These are phyloP conservation scores for Kwoniella dendrophila DNA, from an alignment of 768 basidiomycete species.

Conservation along the genomic window DNA sequence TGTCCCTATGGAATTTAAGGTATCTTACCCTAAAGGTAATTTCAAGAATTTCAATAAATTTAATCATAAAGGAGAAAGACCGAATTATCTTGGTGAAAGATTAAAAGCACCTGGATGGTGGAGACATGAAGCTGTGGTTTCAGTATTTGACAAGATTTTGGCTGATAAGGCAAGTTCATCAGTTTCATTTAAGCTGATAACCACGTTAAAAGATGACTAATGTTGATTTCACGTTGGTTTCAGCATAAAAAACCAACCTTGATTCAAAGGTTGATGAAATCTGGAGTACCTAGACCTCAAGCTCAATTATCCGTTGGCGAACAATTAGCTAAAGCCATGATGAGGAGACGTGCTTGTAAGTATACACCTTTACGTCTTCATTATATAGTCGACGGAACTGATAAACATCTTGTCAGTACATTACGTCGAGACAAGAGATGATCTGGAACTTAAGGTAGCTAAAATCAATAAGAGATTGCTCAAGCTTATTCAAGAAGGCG, in stretches of 20 bases:
- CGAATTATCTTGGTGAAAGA: constrained; percentile 77
- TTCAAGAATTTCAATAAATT: constrained; percentile 91
- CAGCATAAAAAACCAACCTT: constrained; percentile 87
- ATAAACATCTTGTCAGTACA: constrained; percentile 61
- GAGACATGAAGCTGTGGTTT: constrained; percentile 86
- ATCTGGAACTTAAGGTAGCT: constrained; percentile 75
- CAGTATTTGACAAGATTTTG: constrained; percentile 83
- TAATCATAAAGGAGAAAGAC: constrained; percentile 76
- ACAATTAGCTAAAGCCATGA: constrained; percentile 80
- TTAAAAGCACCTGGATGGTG: constrained; percentile 92
- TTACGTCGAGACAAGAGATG: constrained; percentile 90
- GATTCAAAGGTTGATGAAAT: constrained; percentile 77
- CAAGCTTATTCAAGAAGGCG: constrained; percentile 43
- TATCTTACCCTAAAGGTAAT: constrained; percentile 88
- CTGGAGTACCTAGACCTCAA: constrained; percentile 69
- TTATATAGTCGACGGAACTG: background rate
- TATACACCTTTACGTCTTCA: background rate
- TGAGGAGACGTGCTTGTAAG: constrained; percentile 75
- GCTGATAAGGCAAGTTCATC: constrained; percentile 72
- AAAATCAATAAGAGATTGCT: constrained; percentile 43
- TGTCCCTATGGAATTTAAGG: constrained; percentile 77
- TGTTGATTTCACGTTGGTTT: background rate
- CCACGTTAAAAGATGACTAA: background rate
- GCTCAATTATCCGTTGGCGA: constrained; percentile 78
- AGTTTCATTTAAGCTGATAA: background rate